Evolutionary conservation across 2,329 filamentous ascomycete genomes (phyloP).

Genomic region (Simplicillium sp.): DNA sequence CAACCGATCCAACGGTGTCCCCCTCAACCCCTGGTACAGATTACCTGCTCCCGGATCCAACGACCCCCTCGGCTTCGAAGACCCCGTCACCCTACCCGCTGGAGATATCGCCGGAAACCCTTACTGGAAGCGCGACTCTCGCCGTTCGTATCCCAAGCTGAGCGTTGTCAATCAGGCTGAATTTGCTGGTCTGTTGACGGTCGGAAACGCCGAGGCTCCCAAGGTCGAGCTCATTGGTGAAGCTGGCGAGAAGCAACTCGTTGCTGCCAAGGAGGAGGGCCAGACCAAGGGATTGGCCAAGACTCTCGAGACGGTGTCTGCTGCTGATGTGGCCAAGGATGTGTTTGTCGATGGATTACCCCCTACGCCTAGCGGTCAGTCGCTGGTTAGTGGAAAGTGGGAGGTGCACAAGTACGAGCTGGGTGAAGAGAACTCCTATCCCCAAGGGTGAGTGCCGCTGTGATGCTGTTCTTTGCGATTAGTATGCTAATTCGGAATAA

Average conservation of each 20-base stretch:
- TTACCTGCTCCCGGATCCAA: constrained; percentile 54
- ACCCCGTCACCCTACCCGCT: constrained; percentile 48
- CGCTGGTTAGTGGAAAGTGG: constrained; percentile 40
- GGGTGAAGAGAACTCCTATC: constrained; percentile 60
- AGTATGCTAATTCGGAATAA: constrained; percentile 17
- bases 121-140: constrained; percentile 80
- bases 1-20: constrained; percentile 82
- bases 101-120: constrained; percentile 33
- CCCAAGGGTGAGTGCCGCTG: constrained; percentile 47
- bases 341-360: constrained; percentile 73
- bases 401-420: constrained; percentile 61
- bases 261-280: constrained; percentile 66
- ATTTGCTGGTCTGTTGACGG: constrained; percentile 71
- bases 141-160: constrained; percentile 71
- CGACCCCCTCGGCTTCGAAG: constrained; percentile 27
- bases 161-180: constrained; percentile 78
- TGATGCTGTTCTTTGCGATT: neutral
- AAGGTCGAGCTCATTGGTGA: constrained; percentile 72
- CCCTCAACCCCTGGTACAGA: constrained; percentile 87
- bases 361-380: constrained; percentile 71
- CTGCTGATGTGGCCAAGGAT: constrained; percentile 48
- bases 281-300: constrained; percentile 61
- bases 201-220: constrained; percentile 73
- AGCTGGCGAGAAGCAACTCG: constrained; percentile 53
- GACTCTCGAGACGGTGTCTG: constrained; percentile 51